Base-by-base conservation (phyloP, 345 rosid genomes). In the Theobroma cacao region DNA sequence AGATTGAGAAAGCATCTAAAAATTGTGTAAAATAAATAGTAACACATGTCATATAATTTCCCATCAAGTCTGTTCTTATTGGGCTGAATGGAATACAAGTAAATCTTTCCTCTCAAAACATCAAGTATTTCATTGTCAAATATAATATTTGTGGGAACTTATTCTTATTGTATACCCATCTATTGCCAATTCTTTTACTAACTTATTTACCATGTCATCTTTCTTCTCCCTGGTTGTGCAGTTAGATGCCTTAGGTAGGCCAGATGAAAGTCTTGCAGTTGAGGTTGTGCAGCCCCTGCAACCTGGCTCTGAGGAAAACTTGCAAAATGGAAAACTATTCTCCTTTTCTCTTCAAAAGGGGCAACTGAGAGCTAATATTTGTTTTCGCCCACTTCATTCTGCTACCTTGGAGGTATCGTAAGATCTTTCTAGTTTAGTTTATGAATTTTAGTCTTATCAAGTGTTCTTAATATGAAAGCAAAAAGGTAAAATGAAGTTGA, bases 301-400 rank as follows among this genome's bases (percentile, higher is more conserved):
- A 78, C 87, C 83, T 58, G 84, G 67, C 55, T 75, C 69, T 66
- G 91, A 89, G 56, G 96, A 91, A 43, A 91, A 75, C 86, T 73
- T 80, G 47, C 90, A 86, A 79, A 91, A 85, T 87, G 97, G 91
- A 83, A 95, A 89, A 79, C 60, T 89, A 43, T 80, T 89, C 75
- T 95, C 97, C 38, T 87, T 95, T 81, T 89, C 92, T 72, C 91
- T 95, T 82, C 98, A 95, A 75, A 95, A 92, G 81, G 98, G 98
- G 60, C 99, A 95, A 79, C 84, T 95, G 80, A 95, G 89, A 89
- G 93, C 94, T 77, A 92, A 88, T 72, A 77, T 90, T 78, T 90
- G 92, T 79, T 90, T 77, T 76, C 91, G 83, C 74, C 97, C 99
- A 26, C 88, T 84, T 59, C 97, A 91, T 63, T 90, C 94, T 76